Base-by-base conservation (phyloP, 768 basidiomycete genomes). In the Termitomyces sp. region DNA sequence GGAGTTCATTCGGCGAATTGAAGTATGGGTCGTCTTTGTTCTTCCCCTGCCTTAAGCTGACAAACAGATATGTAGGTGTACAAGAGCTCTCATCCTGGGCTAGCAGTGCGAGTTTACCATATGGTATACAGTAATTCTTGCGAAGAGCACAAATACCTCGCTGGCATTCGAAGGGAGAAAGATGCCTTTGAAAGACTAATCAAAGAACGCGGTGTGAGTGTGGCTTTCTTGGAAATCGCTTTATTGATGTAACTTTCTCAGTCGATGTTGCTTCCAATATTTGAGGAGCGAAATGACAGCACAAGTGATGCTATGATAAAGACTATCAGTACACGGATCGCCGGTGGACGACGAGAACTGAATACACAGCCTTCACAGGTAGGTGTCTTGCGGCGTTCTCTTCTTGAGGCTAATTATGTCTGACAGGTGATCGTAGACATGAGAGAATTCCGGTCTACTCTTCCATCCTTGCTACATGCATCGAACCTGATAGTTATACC, bases 141-240 rank as follows among this genome's bases (percentile, higher is more conserved):
- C 62, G 97, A 99, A 70, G 97, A 99, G 66, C 94, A 96, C 71
- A 91, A 91, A 70, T 99, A 97, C 71, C 81, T 99, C 33, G 88
- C 91, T 31, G 89, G 87, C 2, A 82, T 98, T 33, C 78, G 94
- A 50, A 85, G 87, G 60, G 97, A 99, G 75, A 98, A 97, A 69
- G 91, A 96, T 54, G 86, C 94, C 0, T 98, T 98, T 66, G 91
- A 97, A 72, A 80, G 86, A 57, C 74, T 99, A 24, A 98, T 99
- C 70, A 89, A 87, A 67, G 97, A 98, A 73, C 83, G 92, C 50
- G 92, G 87, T 48, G 95, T 96, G 63, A 66, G 91, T 81, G 27
- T 15, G 4, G 13, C 37, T 33, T 9, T 15, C 33, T 31, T n/a
- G 31, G 4, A 16, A 45, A 18, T 9, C 45, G 48, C 22, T 46